Evolutionary conservation across 495 filamentous ascomycete genomes (phyloP).

Genomic region (Glonium stellatum): DNA sequence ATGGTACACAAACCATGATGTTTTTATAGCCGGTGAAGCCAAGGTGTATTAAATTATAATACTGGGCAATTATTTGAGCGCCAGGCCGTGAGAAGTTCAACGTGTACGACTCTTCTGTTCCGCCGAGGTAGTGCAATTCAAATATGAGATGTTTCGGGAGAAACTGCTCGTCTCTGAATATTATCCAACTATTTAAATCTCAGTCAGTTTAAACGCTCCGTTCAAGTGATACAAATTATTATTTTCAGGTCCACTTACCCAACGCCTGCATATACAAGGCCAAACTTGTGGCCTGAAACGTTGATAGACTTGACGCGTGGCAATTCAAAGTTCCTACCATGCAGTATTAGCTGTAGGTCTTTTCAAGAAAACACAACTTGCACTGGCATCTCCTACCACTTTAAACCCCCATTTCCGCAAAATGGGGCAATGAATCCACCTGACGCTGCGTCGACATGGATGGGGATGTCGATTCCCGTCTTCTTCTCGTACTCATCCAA

Average conservation of each 20-base stretch:
- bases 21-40: slow-evolving; percentile 58
- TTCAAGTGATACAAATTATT: too few relatives aligned
- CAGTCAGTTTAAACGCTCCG: too few relatives aligned
- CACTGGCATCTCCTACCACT: slow-evolving; percentile 40
- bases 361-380: slow-evolving; percentile 21
- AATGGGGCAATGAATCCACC: slow-evolving; percentile 73
- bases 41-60: slow-evolving; percentile 70
- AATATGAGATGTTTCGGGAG: slow-evolving; percentile 68
- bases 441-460: slow-evolving; percentile 68
- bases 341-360: background rate
- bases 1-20: slow-evolving; percentile 43
- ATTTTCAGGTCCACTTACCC: slow-evolving; percentile 45
- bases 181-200: background rate
- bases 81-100: slow-evolving; percentile 72
- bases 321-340: slow-evolving; percentile 53
- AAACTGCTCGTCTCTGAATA: slow-evolving; percentile 48
- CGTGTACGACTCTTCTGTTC: slow-evolving; percentile 65
- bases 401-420: slow-evolving; percentile 41
- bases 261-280: slow-evolving; percentile 63
- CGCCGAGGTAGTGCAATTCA: slow-evolving; percentile 68
- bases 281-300: slow-evolving; percentile 67
- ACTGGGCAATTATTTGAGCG: slow-evolving; percentile 65
- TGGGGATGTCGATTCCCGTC: slow-evolving; percentile 61
- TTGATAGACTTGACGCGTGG: slow-evolving; percentile 72
- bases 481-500: slow-evolving; percentile 59